Evolutionary conservation across 805 yeast species (phyloP).

Genomic region (Debaryomyces tyrocola): DNA sequence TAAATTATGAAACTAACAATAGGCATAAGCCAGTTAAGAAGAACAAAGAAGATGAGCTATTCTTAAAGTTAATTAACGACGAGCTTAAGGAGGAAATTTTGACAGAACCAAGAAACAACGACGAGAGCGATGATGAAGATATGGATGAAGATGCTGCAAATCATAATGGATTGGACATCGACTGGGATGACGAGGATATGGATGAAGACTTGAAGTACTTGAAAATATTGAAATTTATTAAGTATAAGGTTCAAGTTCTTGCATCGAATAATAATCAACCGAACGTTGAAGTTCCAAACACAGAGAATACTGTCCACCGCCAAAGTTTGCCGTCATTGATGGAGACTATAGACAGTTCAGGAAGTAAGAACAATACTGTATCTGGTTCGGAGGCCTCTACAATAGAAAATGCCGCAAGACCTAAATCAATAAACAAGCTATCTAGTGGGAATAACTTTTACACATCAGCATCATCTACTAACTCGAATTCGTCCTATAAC

Average conservation of each 20-base stretch:
- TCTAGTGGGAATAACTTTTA: not conserved
- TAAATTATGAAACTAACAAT: conserved; percentile 34
- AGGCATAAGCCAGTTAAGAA: conserved; percentile 17
- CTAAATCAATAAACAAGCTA: not conserved
- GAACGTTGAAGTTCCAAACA: not conserved
- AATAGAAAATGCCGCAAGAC: not conserved
- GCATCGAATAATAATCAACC: not conserved
- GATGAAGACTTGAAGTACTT: conserved; percentile 47
- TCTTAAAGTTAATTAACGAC: conserved; percentile 37
- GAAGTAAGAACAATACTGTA: not conserved
- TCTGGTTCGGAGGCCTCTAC: not conserved
- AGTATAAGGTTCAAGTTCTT: conserved; percentile 28
- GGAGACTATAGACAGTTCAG: not conserved
- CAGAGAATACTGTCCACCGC: not conserved
- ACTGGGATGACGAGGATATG: conserved; percentile 50
- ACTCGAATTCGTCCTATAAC: not conserved
- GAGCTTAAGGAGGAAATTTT: conserved; percentile 39
- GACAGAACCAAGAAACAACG: conserved; percentile 26
- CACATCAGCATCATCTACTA: conserved; percentile 2
- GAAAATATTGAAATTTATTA: conserved; percentile 40
- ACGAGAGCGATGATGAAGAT: conserved; percentile 28
- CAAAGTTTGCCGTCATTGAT: not conserved
- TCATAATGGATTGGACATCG: conserved; percentile 27
- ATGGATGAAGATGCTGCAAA: conserved; percentile 13
- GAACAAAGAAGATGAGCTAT: conserved; percentile 36